Evolutionary conservation across 2,329 filamentous ascomycete species (phyloP), one percentile per base, ranked within the genome.

Genomic region (Hypocrella siamensis): DNA sequence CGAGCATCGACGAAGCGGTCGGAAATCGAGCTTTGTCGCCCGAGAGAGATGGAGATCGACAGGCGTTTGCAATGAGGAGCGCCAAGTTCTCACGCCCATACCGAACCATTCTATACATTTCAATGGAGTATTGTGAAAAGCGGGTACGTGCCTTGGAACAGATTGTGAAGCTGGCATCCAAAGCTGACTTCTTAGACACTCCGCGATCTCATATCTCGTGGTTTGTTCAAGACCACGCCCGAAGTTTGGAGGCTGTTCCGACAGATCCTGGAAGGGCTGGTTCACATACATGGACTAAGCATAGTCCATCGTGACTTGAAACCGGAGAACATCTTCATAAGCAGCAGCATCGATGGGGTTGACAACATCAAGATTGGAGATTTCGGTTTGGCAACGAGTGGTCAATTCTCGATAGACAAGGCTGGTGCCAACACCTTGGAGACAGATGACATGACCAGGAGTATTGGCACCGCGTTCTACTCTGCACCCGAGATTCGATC

Each of bases 91-190:
- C 67, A 34, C 62, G 67, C 27, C 57, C 70, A 4, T 67, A 70
- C 37, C 71, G 70, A 32, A 86, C 79, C 0, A 77, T 86, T 6
- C 65, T 98, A 26, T 98, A 94, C 51, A 96, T 98, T 34, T 90
- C 93, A 38, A 98, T 98, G 90, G 90, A 98, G 50, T 93, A 94
- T 43, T 98, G 90, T 47, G 88, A 96, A 51, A 90, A 88, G 48
- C 73, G 81, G 42, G 75, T 79, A 58, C 52, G 67, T 56, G 10
- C 31, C 11, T 11, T 19, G 4, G 11, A n/a, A 4, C 5, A 18
- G 16, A 4, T n/a, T 11, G 9, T 8, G 9, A 24, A 3, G 25
- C 25, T 14, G 25, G n/a, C n/a, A 7, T 26, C 9, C n/a, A 7
- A n/a, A 14, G 3, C 7, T 36, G 44, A 12, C n/a, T 19, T 3